A percentile compares a stretch with the other conserved stretches of the same genome.
Evolutionary conservation across 495 filamentous ascomycete species (phyloP).

Genomic region (Daldinia vernicosa): DNA sequence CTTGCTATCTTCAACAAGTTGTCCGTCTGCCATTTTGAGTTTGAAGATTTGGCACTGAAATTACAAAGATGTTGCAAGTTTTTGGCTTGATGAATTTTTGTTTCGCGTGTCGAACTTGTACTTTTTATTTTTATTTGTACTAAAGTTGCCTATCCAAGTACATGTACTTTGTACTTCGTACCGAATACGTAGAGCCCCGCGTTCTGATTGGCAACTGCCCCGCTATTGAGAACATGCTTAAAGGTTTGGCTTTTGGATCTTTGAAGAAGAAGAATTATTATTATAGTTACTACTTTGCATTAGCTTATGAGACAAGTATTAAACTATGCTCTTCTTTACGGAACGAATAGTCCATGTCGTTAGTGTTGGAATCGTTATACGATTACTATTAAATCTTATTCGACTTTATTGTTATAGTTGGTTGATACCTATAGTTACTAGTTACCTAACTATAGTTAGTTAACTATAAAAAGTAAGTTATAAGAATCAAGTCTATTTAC

Average conservation of each 20-base stretch:
- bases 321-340: neutral
- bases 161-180: constrained; percentile 1
- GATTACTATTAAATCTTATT: too few species aligned
- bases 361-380: too few species aligned
- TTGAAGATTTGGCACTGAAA: neutral
- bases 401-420: too few species aligned
- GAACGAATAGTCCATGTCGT: too few species aligned
- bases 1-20: constrained; percentile 9
- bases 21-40: constrained; percentile 18
- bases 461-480: too few species aligned
- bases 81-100: constrained; percentile 22
- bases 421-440: too few species aligned
- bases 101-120: neutral
- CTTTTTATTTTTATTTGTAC: constrained; percentile 5
- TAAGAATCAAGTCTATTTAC: too few species aligned
- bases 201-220: constrained; percentile 12
- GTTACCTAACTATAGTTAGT: too few species aligned
- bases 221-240: neutral
- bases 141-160: neutral
- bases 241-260: neutral
- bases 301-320: too few species aligned
- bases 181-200: constrained; percentile 7
- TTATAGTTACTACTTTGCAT: too few species aligned
- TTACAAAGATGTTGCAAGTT: constrained; percentile 11
- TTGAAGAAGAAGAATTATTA: too few species aligned